phyloP scores from a whole-genome alignment of 164 flowering plant genomes.

The Vitis amurensis region DNA sequence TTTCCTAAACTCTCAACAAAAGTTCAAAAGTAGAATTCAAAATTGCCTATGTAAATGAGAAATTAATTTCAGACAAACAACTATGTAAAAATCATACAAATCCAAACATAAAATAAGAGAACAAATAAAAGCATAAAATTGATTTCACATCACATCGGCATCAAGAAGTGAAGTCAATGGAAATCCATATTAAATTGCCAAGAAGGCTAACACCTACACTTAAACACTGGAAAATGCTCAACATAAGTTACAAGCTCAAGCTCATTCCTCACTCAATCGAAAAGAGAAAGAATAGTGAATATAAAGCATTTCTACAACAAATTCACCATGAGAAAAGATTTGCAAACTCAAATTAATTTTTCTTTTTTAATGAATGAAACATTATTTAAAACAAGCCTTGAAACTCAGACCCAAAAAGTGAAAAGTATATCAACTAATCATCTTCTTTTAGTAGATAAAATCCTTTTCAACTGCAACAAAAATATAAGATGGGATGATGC shows the following conservation, averaged over 20 bases:
- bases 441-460: too few species aligned
- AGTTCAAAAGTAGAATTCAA: slow-evolving; percentile 96
- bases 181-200: slow-evolving; percentile 59
- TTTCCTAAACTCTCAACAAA: slow-evolving; percentile 87
- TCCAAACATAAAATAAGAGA: not conserved
- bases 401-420: too few species aligned
- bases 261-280: too few species aligned
- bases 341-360: too few species aligned
- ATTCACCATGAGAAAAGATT: too few species aligned
- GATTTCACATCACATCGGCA: slow-evolving; percentile 82
- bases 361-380: too few species aligned
- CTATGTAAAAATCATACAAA: not conserved
- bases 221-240: slow-evolving; percentile 63
- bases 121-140: slow-evolving; percentile 2
- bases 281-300: too few species aligned
- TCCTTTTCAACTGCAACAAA: too few species aligned
- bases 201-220: slow-evolving; percentile 96
- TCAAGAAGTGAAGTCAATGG: slow-evolving; percentile 61
- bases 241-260: too few species aligned
- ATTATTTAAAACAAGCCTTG: too few species aligned
- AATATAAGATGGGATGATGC: too few species aligned
- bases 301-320: not conserved
- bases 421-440: too few species aligned
- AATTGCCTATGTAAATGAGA: slow-evolving; percentile 65
- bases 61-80: slow-evolving; percentile 10